Conservation (phyloP, 371 early-diverging fungal species). For the Mucor irregularis region DNA sequence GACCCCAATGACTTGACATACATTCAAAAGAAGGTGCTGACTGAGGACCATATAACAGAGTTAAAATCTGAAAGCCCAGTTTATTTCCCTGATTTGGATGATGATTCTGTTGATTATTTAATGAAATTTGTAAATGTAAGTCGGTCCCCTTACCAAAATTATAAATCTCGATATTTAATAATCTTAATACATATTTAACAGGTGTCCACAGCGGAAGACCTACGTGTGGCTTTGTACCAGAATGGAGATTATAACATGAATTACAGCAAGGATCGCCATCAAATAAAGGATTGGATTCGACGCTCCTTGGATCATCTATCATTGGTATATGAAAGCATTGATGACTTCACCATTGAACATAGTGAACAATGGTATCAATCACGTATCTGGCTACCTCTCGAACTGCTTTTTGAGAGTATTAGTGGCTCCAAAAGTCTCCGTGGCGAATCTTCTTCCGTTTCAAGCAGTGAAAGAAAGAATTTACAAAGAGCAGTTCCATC, state of each 20-base stretch:
- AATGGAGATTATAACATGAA: background rate
- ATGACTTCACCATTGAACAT: background rate
- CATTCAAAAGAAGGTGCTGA: slow-evolving; percentile 1
- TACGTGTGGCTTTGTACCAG: background rate
- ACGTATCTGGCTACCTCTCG: slow-evolving; percentile 3
- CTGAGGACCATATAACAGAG: background rate
- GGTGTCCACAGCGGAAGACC: background rate
- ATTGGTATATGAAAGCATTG: background rate
- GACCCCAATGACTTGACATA: background rate
- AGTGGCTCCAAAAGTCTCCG: slow-evolving; percentile 1
- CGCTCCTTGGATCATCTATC: background rate
- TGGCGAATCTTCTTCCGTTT: background rate
- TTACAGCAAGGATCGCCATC: background rate
- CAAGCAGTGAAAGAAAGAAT: slow-evolving; percentile 5
- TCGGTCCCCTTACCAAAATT: background rate
- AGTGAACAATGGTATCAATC: slow-evolving; percentile 7
- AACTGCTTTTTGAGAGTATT: slow-evolving; percentile 6
- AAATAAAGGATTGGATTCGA: slow-evolving; percentile 1
- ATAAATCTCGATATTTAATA: background rate
- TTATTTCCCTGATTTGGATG: background rate
- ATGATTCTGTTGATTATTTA: background rate
- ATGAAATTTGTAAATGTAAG: background rate
- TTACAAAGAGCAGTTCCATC: background rate
- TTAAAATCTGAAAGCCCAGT: background rate
- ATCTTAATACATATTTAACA: background rate